A percentile compares a stretch with the other conserved stretches of the same genome.
phyloP scores from a whole-genome alignment of 139 green algal genomes.

The Volvox africanus region DNA sequence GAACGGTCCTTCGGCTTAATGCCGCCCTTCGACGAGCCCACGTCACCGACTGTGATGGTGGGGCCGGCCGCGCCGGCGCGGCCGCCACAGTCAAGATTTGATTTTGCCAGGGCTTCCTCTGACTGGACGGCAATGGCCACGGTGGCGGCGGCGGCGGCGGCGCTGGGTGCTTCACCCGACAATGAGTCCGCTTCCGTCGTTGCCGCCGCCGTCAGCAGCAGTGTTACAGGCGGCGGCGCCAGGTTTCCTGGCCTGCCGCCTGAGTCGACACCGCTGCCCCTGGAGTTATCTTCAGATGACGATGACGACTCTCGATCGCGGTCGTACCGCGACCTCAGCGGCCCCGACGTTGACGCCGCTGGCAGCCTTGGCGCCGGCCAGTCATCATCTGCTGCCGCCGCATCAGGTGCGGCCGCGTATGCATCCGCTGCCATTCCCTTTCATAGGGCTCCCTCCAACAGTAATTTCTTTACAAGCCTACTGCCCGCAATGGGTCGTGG shows the following conservation, averaged over 20 bases:
- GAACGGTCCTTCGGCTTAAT: neutral
- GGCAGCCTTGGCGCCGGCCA: neutral
- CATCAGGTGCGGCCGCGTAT: neutral
- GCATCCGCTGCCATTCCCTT: constrained; percentile 41
- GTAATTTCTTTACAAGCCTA: constrained; percentile 5
- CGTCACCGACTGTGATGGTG: neutral
- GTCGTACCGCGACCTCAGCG: constrained; percentile 14
- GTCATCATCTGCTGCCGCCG: too few species aligned
- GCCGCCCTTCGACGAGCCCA: neutral
- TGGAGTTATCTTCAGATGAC: constrained; percentile 17
- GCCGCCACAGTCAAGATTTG: neutral
- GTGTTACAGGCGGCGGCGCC: neutral
- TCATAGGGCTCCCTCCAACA: constrained; percentile 1
- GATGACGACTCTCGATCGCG: neutral
- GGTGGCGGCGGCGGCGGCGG: neutral
- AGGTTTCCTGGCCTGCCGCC: neutral
- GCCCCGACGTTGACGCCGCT: neutral
- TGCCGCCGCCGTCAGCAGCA: neutral
- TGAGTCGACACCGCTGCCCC: neutral
- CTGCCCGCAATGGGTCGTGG: neutral
- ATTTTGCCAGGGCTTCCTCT: neutral
- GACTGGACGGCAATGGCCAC: constrained; percentile 12
- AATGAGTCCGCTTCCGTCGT: too few species aligned
- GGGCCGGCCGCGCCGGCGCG: neutral
- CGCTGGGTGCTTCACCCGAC: neutral